Percentiles rank a stretch among this genome's conserved stretches.
These are phyloP conservation scores for Lactarius indigo DNA, from an alignment of 768 basidiomycete species.

Conservation along the genomic window DNA sequence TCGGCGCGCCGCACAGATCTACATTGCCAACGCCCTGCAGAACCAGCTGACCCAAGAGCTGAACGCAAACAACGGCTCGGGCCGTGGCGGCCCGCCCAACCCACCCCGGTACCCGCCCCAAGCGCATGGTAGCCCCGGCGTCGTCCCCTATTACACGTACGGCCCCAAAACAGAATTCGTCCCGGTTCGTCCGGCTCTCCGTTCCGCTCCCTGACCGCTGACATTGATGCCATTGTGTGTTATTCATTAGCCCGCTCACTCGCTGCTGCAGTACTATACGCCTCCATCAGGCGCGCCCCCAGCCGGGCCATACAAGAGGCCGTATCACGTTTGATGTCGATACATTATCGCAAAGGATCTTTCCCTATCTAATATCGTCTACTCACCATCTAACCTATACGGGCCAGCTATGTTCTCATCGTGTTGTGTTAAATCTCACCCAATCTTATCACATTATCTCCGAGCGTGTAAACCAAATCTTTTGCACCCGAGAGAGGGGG, in stretches of 20 bases:
- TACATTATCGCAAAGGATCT: background rate
- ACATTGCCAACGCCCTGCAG: background rate
- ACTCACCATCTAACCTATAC: no score
- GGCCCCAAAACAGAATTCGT: constrained; percentile 6
- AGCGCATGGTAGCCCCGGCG: background rate
- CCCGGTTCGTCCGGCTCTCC: background rate
- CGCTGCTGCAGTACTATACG: constrained; percentile 5
- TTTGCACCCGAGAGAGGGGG: background rate
- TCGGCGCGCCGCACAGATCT: background rate
- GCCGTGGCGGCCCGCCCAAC: background rate
- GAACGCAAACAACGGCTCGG: background rate
- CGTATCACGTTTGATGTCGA: background rate
- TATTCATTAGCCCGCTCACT: background rate
- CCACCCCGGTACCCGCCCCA: constrained; percentile 13
- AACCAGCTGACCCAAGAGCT: background rate
- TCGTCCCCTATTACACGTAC: background rate
- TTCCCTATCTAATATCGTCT: no score
- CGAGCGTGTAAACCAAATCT: background rate
- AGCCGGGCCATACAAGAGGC: background rate
- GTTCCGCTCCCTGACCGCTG: background rate
- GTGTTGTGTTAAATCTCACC: background rate
- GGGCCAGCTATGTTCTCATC: no score
- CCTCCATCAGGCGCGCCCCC: constrained; percentile 5
- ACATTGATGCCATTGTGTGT: background rate
- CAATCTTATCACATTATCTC: background rate